phyloP scores from a whole-genome alignment of 2,329 filamentous ascomycete species.

The Emergomyces orientalis region DNA sequence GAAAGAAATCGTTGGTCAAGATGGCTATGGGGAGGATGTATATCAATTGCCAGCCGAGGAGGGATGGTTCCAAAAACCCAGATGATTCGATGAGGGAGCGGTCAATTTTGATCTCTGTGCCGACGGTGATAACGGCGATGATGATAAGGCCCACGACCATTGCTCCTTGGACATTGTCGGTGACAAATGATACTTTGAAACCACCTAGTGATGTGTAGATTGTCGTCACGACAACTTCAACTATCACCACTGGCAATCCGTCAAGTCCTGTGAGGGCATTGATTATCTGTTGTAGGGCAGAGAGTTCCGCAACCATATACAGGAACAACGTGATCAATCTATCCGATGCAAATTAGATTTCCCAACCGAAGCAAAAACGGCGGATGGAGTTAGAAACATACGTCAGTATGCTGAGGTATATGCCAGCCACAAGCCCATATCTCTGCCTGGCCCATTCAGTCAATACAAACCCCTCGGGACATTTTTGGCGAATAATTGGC shows the following conservation, averaged over 20 bases:
- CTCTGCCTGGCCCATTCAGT: slow-evolving; percentile 77
- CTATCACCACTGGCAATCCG: slow-evolving; percentile 64
- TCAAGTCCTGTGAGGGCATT: slow-evolving; percentile 64
- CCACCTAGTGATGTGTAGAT: slow-evolving; percentile 77
- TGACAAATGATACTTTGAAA: slow-evolving; percentile 75
- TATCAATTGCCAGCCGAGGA: slow-evolving; percentile 75
- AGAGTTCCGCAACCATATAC: slow-evolving; percentile 80
- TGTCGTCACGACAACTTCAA: slow-evolving; percentile 67
- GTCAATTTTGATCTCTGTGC: slow-evolving; percentile 64
- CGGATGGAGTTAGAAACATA: slow-evolving; percentile 18
- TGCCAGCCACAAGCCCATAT: slow-evolving; percentile 58
- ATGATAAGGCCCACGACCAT: slow-evolving; percentile 70
- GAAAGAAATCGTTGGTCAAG: slow-evolving; percentile 77
- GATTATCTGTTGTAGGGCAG: slow-evolving; percentile 70
- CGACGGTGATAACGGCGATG: slow-evolving; percentile 68
- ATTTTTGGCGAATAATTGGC: slow-evolving; percentile 68
- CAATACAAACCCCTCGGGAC: slow-evolving; percentile 72
- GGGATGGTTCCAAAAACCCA: slow-evolving; percentile 56
- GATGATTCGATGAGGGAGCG: slow-evolving; percentile 58
- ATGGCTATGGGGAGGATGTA: slow-evolving; percentile 77
- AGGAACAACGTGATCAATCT: slow-evolving; percentile 68
- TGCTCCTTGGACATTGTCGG: slow-evolving; percentile 68
- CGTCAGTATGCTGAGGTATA: slow-evolving; percentile 69
- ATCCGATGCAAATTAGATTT: slow-evolving; percentile 7
- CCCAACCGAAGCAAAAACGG: not conserved